These are phyloP conservation scores for Rhizophora mangle DNA, from an alignment of 345 rosid genomes.

Conservation along the genomic window DNA sequence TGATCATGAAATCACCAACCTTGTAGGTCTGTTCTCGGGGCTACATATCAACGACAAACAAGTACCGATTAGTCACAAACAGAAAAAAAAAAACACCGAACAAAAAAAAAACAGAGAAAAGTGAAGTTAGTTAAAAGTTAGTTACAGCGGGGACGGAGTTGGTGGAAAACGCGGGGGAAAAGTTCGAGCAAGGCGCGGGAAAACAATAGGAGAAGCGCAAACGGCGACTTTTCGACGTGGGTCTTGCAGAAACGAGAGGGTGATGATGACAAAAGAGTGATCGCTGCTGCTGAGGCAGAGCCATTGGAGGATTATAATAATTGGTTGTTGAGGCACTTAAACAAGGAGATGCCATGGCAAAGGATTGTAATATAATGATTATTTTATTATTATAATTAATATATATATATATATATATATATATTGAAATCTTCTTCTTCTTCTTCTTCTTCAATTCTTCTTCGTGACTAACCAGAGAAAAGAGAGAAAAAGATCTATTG, in stretches of 20 bases:
- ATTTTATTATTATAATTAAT: no score
- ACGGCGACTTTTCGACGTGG: neutral
- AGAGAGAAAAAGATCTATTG: no score
- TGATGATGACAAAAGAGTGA: neutral
- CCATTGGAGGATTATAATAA: neutral
- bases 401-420: no score
- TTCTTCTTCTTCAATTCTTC: no score
- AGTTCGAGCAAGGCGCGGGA: neutral
- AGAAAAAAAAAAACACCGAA: neutral
- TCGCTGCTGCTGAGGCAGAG: neutral
- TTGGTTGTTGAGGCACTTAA: neutral
- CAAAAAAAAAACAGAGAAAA: no score
- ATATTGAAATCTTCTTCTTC: no score
- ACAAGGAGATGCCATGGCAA: no score
- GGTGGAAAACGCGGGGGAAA: neutral
- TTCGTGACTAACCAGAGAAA: no score
- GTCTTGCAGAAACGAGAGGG: neutral
- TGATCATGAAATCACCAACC: slow-evolving; percentile 3
- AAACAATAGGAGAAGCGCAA: neutral
- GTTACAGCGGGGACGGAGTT: neutral
- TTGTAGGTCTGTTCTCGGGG: neutral
- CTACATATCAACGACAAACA: neutral
- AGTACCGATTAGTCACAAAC: neutral
- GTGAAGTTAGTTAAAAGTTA: no score
- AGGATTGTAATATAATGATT: no score